A percentile compares a stretch with the other conserved stretches of the same genome.
phyloP scores from a whole-genome alignment of 768 basidiomycete genomes.

The Pleurotus tuber-regium region DNA sequence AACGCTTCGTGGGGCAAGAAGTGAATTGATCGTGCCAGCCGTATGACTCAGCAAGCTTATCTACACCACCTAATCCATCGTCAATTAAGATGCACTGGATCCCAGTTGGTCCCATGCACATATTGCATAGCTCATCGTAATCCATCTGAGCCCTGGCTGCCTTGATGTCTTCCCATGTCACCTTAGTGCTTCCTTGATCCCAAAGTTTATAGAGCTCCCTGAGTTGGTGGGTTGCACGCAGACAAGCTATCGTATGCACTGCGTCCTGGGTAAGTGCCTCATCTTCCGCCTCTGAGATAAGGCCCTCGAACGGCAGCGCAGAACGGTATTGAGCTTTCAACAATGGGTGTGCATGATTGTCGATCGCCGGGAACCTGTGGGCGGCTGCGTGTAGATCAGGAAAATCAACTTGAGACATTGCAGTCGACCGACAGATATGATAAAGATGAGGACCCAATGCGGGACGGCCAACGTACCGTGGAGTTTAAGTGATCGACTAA shows the following conservation, averaged over 20 bases:
- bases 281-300: slow-evolving; percentile 64
- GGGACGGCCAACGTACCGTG: background rate
- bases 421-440: background rate
- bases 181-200: slow-evolving; percentile 21
- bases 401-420: slow-evolving; percentile 4
- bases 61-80: slow-evolving; percentile 59
- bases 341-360: slow-evolving; percentile 80
- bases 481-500: too few relatives aligned
- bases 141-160: slow-evolving; percentile 34
- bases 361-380: slow-evolving; percentile 53
- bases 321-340: slow-evolving; percentile 44
- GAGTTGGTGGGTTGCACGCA: slow-evolving; percentile 57
- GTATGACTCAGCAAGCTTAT: slow-evolving; percentile 46
- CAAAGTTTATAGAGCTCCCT: slow-evolving; percentile 47
- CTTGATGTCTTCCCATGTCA: slow-evolving; percentile 67
- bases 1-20: slow-evolving; percentile 48
- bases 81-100: slow-evolving; percentile 73
- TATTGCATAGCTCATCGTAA: slow-evolving; percentile 57
- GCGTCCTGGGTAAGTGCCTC: slow-evolving; percentile 53
- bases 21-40: slow-evolving; percentile 66
- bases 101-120: slow-evolving; percentile 50
- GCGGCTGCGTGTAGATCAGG: slow-evolving; percentile 24
- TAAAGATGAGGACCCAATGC: background rate
- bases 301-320: slow-evolving; percentile 55
- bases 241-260: slow-evolving; percentile 53